Percentiles rank a stretch among this genome's conserved stretches.
Evolutionary conservation across 2,329 filamentous ascomycete genomes (phyloP).

Genomic region (Falciphora oryzae): DNA sequence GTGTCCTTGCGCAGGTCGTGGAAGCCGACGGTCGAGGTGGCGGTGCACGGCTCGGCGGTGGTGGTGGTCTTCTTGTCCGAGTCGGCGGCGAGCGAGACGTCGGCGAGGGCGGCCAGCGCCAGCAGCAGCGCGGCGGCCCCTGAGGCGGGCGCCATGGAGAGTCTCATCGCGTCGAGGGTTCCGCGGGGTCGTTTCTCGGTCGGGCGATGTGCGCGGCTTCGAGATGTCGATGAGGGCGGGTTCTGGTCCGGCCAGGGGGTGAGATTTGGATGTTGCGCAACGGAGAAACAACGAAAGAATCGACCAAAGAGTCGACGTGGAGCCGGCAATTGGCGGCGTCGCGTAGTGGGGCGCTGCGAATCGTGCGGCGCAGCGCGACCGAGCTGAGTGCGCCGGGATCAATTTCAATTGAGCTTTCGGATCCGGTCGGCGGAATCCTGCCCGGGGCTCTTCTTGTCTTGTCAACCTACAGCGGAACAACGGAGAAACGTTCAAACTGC

Average conservation of each 20-base stretch:
- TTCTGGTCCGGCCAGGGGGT: neutral
- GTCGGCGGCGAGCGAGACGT: neutral
- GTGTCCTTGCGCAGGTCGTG: constrained; percentile 53
- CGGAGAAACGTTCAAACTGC: too few relatives aligned
- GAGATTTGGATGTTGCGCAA: neutral
- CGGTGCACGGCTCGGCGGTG: constrained; percentile 46
- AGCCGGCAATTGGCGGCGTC: neutral
- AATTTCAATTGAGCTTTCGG: too few relatives aligned
- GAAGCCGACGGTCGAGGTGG: constrained; percentile 50
- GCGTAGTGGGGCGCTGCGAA: neutral
- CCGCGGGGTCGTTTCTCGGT: too few relatives aligned
- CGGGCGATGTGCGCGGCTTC: neutral
- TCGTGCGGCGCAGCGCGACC: neutral
- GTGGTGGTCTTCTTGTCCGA: constrained; percentile 34
- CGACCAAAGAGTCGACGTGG: neutral
- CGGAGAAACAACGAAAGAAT: neutral
- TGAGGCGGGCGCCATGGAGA: neutral
- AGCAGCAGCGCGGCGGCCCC: neutral
- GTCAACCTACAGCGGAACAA: neutral
- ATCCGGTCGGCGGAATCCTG: neutral
- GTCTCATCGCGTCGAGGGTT: too few relatives aligned
- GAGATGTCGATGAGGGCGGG: neutral
- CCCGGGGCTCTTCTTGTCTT: neutral
- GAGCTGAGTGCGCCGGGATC: neutral
- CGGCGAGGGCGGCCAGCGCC: neutral